Conservation (phyloP, 495 filamentous ascomycete species). For the Apiosordaria backusii region DNA sequence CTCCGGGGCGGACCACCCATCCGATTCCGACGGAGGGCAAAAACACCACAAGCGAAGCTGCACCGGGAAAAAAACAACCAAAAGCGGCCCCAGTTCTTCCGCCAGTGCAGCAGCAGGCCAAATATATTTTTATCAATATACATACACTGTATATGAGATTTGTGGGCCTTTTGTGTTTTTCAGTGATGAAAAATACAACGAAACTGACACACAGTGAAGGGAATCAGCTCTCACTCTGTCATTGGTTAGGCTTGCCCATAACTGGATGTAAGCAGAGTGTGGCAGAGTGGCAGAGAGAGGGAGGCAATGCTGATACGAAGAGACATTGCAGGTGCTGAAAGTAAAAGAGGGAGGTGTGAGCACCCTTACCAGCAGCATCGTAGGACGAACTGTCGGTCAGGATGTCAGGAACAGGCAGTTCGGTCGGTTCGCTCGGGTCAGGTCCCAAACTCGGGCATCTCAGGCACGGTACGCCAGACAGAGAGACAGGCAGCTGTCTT, state of each 20-base stretch:
- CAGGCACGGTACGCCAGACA: neutral
- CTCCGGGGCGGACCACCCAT: neutral
- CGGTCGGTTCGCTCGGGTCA: neutral
- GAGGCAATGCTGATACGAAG: neutral
- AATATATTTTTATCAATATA: neutral
- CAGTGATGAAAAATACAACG: neutral
- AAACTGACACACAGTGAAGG: neutral
- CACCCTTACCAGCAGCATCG: neutral
- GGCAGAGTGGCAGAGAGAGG: neutral
- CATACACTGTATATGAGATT: neutral
- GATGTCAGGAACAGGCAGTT: neutral
- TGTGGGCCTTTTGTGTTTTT: neutral
- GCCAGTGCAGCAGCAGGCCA: neutral
- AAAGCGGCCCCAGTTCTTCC: neutral
- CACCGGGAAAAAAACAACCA: neutral
- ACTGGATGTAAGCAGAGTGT: neutral
- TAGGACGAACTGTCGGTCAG: neutral
- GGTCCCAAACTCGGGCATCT: neutral
- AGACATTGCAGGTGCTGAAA: neutral
- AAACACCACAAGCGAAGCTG: neutral
- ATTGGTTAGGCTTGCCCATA: neutral
- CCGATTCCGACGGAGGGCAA: neutral
- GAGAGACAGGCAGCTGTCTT: neutral
- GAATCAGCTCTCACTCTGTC: neutral
- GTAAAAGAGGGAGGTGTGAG: neutral